A percentile compares a stretch with the other conserved stretches of the same genome.
phyloP scores from a whole-genome alignment of 352 stramenopile genomes.

The Thalassiosira hispida region DNA sequence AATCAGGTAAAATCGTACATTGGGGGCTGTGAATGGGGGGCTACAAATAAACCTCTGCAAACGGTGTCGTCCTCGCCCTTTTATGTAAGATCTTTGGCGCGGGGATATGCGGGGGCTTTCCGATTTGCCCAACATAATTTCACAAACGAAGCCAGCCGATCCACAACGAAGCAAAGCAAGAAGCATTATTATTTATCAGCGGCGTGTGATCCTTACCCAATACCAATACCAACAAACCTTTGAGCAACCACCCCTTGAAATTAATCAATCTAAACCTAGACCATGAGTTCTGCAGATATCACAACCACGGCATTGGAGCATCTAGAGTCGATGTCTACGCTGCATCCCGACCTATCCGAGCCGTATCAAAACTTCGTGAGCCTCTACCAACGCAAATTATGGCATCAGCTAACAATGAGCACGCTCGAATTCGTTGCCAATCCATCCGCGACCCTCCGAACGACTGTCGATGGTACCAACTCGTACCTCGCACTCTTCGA shows the following conservation, averaged over 20 bases:
- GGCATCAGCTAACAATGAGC: conserved; percentile 96
- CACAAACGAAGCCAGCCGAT: too few species aligned
- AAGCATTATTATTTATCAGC: too few species aligned
- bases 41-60: too few species aligned
- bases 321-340: conserved; percentile 86
- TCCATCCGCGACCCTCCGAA: conserved; percentile 45
- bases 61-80: too few species aligned
- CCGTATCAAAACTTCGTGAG: conserved; percentile 89
- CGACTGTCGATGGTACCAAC: conserved; percentile 64
- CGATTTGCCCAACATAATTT: too few species aligned
- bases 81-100: too few species aligned
- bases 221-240: background rate
- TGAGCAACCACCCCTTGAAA: background rate
- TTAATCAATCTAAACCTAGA: background rate
- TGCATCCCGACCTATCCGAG: conserved; percentile 91
- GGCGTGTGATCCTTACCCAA: too few species aligned
- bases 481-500: conserved; percentile 90
- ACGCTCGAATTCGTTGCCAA: conserved; percentile 91
- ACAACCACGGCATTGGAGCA: conserved; percentile 63
- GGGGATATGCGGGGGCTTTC: too few species aligned
- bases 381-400: conserved; percentile 92
- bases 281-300: conserved; percentile 17
- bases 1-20: too few species aligned
- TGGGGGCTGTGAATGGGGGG: too few species aligned
- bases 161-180: too few species aligned